Evolutionary conservation across 345 rosid genomes (phyloP).

Genomic region (Populus ilicifolia): DNA sequence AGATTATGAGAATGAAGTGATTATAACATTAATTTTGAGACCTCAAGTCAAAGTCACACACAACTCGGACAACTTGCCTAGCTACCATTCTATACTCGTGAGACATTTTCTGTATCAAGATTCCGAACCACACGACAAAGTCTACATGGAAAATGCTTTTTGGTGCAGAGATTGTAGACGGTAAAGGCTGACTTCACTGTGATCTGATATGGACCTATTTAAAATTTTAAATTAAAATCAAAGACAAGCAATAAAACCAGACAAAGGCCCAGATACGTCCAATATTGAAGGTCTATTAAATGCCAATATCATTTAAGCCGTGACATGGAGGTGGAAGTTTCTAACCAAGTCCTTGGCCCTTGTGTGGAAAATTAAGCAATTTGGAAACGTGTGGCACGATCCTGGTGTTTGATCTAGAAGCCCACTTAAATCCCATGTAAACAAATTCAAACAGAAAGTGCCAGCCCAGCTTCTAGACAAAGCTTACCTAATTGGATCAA

Average conservation of each 20-base stretch:
- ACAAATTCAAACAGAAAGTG: constrained; percentile 3
- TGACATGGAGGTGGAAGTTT: background rate
- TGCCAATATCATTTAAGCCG: background rate
- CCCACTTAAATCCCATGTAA: background rate
- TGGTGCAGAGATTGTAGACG: background rate
- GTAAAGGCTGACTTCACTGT: background rate
- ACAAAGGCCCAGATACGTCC: background rate
- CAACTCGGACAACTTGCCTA: no score
- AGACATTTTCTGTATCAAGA: background rate
- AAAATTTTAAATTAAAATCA: background rate
- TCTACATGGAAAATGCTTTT: background rate
- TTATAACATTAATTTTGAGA: no score
- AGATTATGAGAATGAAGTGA: no score
- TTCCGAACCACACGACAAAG: background rate
- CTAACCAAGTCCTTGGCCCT: background rate
- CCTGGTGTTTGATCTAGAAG: constrained; percentile 18
- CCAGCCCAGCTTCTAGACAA: constrained; percentile 26
- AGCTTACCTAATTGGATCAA: background rate
- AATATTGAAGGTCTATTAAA: background rate
- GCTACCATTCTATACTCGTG: no score
- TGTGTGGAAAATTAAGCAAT: constrained; percentile 17
- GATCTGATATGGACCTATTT: background rate
- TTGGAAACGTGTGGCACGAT: constrained; percentile 23
- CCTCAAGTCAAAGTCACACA: no score
- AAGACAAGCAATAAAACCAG: background rate